Base-by-base conservation (phyloP, 163 green algal genomes). In the Coccomyxa subellipsoidea region DNA sequence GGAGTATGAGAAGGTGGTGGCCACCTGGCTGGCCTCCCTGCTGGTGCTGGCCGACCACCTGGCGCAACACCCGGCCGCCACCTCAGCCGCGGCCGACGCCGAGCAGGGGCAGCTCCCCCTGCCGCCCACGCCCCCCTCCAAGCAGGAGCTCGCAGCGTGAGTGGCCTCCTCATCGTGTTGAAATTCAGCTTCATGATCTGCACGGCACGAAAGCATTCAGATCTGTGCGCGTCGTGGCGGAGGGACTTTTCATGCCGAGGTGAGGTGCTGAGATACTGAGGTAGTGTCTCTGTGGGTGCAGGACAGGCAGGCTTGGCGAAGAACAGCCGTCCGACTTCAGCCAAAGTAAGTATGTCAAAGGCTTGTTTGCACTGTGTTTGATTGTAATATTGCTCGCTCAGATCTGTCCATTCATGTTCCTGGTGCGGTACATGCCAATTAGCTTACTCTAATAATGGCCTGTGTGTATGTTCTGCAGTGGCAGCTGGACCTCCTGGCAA, bases 1-100 rank as follows among this genome's bases (percentile, higher is more conserved):
- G 38, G 79, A 81, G 9, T 86, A 87, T 71, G 54, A 84, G 75
- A 12, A 81, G 72, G 77, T 83, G 34, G 83, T 87, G 38, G 59
- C 78, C 35, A 77, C 27, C 23, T 87, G 83, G 83, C 29, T 87
- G 18, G 83, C 31, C 38, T 38, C 83, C 47, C 47, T 87, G 29
- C 71, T 87, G 75, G 82, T 76, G 25, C 76, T 87, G 54, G 79
- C 83, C 12, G 79, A 80, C 27, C 83, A 87, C 76, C 73, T 86
- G 38, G 79, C 79, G 47, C 36, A 54, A 15, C 21, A 85, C 59
- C 82, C 82, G 9, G 80, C 38, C 7, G 83, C 83, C 37, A 76
- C 39, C 31, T 35, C 59, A 38, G 80, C 80, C 34, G 38, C 21
- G 21, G 34, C 78, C 54, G 47, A 80, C 25, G 83, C 83, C 29